Evolutionary conservation across 1,139 yeast species (phyloP).

Genomic region (Lizanozyma gosingica): DNA sequence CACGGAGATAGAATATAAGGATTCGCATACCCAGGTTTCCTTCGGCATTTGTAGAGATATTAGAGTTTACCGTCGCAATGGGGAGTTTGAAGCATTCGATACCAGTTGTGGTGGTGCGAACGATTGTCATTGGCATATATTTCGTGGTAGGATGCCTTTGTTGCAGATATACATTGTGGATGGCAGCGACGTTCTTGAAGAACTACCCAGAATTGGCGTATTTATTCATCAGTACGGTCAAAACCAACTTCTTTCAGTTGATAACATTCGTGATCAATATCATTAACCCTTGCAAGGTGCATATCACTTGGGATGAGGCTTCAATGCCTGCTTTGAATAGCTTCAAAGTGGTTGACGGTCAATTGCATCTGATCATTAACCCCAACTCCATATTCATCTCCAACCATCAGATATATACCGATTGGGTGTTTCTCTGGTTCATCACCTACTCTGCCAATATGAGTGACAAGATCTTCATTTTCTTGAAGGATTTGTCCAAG

Average conservation of each 20-base stretch:
- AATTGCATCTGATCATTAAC: not conserved
- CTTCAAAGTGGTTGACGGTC: not conserved
- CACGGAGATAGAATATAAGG: no score
- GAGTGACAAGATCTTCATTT: constrained; percentile 57
- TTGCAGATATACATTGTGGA: not conserved
- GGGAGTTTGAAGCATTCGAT: not conserved
- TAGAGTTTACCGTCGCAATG: no score
- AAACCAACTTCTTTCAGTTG: constrained; percentile 40
- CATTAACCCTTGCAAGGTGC: constrained; percentile 32
- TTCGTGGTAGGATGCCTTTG: not conserved
- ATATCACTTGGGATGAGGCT: constrained; percentile 30
- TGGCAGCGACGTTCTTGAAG: not conserved
- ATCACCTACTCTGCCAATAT: constrained; percentile 58
- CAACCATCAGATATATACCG: constrained; percentile 91
- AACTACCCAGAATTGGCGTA: not conserved
- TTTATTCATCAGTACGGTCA: constrained; percentile 15
- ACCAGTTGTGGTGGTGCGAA: not conserved
- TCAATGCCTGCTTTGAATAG: constrained; percentile 10
- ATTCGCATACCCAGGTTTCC: no score
- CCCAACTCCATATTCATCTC: constrained; percentile 57
- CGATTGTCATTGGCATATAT: not conserved
- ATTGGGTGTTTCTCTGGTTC: constrained; percentile 95
- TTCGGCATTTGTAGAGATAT: no score
- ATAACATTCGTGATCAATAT: constrained; percentile 35
- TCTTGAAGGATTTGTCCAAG: constrained; percentile 67